phyloP scores from a whole-genome alignment of 345 rosid genomes.

The Kandelia obovata region DNA sequence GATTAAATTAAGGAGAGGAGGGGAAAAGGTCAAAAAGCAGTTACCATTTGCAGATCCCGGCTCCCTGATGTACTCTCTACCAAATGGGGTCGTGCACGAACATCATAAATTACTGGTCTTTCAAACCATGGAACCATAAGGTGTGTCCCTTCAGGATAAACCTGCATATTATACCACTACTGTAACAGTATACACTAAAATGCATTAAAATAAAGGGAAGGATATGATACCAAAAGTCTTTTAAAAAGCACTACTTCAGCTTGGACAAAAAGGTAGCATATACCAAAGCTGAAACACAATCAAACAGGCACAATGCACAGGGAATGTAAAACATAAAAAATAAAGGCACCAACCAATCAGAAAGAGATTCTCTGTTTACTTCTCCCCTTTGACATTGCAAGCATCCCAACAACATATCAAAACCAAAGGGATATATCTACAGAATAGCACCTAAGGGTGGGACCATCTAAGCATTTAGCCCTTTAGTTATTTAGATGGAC shows the following conservation, averaged over 20 bases:
- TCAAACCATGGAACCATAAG: constrained; percentile 90
- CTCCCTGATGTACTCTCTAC: constrained; percentile 95
- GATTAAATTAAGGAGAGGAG: background rate
- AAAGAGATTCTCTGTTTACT: background rate
- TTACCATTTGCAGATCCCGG: constrained; percentile 94
- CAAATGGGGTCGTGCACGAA: constrained; percentile 84
- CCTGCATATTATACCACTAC: constrained; percentile 39
- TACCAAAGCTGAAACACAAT: background rate
- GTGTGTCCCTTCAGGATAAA: constrained; percentile 93
- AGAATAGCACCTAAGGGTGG: too few species aligned
- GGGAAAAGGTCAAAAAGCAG: background rate
- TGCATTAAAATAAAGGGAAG: background rate
- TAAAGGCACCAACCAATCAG: too few species aligned
- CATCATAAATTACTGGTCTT: constrained; percentile 86
- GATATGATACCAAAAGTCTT: background rate
- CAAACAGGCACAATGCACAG: background rate
- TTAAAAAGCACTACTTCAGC: too few species aligned
- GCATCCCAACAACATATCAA: background rate
- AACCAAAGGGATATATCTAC: too few species aligned
- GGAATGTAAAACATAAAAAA: background rate
- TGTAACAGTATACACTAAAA: background rate
- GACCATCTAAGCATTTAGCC: too few species aligned
- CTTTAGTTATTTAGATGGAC: too few species aligned
- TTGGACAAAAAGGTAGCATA: too few species aligned
- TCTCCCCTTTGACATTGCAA: background rate